Evolutionary conservation across 441 rosid species (phyloP).

Genomic region (Bruguiera hainesii): DNA sequence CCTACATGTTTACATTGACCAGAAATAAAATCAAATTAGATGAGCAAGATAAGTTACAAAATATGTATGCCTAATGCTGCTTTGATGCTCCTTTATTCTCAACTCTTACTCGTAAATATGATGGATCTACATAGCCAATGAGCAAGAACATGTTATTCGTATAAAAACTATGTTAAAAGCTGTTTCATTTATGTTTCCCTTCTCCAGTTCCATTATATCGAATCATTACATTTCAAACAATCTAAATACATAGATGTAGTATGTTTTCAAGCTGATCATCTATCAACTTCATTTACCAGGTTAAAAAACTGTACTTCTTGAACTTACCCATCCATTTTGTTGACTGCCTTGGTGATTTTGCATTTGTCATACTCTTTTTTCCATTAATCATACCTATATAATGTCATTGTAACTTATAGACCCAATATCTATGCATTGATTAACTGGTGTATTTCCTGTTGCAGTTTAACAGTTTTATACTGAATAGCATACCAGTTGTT

Average conservation of each 20-base stretch:
- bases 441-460: constrained; percentile 29
- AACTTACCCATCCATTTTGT: background rate
- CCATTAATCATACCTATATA: background rate
- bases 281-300: background rate
- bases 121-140: background rate
- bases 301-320: background rate
- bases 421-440: background rate
- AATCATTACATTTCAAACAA: too few species aligned
- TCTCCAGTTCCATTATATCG: too few species aligned
- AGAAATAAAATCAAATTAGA: background rate
- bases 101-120: background rate
- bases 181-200: too few species aligned
- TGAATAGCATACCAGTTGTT: constrained; percentile 87
- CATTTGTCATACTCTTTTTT: background rate
- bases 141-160: background rate
- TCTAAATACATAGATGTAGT: background rate
- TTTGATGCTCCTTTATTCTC: background rate
- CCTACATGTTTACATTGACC: background rate
- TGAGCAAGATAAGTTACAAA: background rate
- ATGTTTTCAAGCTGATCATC: background rate
- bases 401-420: background rate
- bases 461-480: constrained; percentile 85
- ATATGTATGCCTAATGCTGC: background rate
- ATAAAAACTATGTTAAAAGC: background rate
- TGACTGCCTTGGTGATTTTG: constrained; percentile 2